These are phyloP conservation scores for Achaetomium macrosporum DNA, from an alignment of 2,329 filamentous ascomycete species.

Conservation along the genomic window DNA sequence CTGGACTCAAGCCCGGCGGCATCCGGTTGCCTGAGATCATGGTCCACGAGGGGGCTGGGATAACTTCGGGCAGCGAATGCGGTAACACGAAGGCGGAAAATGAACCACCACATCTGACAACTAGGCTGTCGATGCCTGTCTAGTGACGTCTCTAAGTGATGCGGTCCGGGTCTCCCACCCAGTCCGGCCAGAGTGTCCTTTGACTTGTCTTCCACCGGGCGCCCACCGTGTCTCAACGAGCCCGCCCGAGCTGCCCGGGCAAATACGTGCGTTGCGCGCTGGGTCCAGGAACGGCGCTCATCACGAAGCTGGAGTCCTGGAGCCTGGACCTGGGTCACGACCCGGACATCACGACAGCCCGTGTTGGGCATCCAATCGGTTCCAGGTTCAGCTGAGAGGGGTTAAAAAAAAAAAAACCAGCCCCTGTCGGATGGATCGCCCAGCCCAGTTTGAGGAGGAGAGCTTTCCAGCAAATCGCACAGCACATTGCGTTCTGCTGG, in stretches of 20 bases:
- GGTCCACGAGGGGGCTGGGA: too few relatives aligned
- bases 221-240: conserved; percentile 6
- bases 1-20: too few relatives aligned
- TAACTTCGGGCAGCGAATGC: conserved; percentile 6
- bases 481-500: background rate
- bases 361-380: conserved; percentile 9
- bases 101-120: background rate
- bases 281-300: background rate
- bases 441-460: background rate
- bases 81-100: conserved; percentile 5
- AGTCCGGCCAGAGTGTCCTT: background rate
- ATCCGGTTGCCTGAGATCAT: too few relatives aligned
- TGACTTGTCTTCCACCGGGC: conserved; percentile 7
- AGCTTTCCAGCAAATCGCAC: conserved; percentile 4
- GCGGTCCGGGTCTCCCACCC: background rate
- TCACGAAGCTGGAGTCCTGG: background rate
- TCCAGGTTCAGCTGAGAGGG: background rate
- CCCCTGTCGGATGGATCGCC: background rate
- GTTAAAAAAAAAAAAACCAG: background rate
- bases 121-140: background rate
- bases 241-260: too few relatives aligned
- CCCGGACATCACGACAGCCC: too few relatives aligned
- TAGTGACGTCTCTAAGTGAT: background rate
- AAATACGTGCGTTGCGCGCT: conserved; percentile 5
- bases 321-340: too few relatives aligned